These are phyloP conservation scores for Chlorella sorokiniana DNA, from an alignment of 139 green algal species.

Conservation along the genomic window DNA sequence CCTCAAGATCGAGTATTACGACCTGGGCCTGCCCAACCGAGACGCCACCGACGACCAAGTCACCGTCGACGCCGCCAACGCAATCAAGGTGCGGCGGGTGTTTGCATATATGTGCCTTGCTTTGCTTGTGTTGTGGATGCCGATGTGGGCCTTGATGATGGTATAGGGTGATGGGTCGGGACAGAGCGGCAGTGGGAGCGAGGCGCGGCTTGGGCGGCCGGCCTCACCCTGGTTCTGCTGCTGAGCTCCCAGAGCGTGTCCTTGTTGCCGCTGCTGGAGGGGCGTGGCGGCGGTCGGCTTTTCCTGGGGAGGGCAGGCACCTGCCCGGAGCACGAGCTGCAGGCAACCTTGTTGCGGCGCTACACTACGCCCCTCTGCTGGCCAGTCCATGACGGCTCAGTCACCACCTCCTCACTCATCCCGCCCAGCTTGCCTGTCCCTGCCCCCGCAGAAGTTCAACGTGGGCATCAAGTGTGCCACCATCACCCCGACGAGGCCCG, in stretches of 20 bases:
- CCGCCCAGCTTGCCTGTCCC: neutral
- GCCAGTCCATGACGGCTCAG: too few relatives aligned
- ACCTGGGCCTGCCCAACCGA: constrained; percentile 85
- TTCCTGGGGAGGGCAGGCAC: too few relatives aligned
- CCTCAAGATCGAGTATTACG: constrained; percentile 93
- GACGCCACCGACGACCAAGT: constrained; percentile 86
- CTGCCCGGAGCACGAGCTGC: too few relatives aligned
- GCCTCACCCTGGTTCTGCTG: too few relatives aligned
- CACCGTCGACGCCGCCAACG: constrained; percentile 86
- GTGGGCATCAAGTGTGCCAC: constrained; percentile 98
- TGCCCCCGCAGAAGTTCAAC: constrained; percentile 67
- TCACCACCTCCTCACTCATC: neutral
- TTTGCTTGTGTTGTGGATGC: neutral
- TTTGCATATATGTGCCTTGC: neutral
- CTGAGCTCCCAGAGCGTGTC: too few relatives aligned
- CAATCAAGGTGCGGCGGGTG: constrained; percentile 27
- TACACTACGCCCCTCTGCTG: neutral
- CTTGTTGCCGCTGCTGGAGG: too few relatives aligned
- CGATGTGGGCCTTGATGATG: too few relatives aligned
- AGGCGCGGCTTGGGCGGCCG: too few relatives aligned
- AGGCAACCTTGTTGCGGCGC: neutral
- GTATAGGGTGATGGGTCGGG: too few relatives aligned
- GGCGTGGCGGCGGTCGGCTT: too few relatives aligned
- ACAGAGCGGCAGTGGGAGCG: too few relatives aligned
- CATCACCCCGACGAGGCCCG: constrained; percentile 95